Percentiles rank a stretch among this genome's conserved stretches.
Conservation (phyloP, 306 rosid genomes). For the Amphicarpaea edgeworthii region DNA sequence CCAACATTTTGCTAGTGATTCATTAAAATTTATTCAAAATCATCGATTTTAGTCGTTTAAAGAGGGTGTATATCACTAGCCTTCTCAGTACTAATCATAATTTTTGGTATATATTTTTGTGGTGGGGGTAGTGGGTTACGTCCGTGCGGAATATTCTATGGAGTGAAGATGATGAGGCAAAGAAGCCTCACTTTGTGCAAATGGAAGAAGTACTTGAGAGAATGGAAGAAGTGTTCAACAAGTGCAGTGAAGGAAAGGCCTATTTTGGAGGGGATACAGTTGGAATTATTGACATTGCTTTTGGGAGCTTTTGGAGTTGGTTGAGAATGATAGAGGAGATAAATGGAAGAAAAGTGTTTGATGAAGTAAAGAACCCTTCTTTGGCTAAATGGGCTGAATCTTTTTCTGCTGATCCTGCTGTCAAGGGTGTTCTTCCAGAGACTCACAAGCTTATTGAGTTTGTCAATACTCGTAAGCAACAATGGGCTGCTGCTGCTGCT, state of each 20-base stretch:
- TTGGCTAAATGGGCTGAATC: constrained; percentile 59
- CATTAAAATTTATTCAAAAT: no score
- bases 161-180: constrained; percentile 57
- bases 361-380: constrained; percentile 46
- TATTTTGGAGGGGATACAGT: constrained; percentile 67
- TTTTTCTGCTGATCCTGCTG: constrained; percentile 56
- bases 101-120: no score
- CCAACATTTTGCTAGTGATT: no score
- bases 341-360: constrained; percentile 48
- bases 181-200: constrained; percentile 47
- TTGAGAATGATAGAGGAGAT: constrained; percentile 43
- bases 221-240: constrained; percentile 58
- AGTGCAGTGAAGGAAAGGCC: constrained; percentile 54
- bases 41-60: no score
- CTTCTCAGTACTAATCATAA: no score
- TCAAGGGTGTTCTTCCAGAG: constrained; percentile 58
- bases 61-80: no score
- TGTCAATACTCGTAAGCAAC: constrained; percentile 35
- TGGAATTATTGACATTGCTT: constrained; percentile 60
- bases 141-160: background rate
- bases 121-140: no score
- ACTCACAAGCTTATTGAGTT: constrained; percentile 52
- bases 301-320: constrained; percentile 59
- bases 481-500: no score
- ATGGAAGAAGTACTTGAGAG: constrained; percentile 37